Conservation (phyloP, 805 yeast genomes). For the Candida wancherniae region DNA sequence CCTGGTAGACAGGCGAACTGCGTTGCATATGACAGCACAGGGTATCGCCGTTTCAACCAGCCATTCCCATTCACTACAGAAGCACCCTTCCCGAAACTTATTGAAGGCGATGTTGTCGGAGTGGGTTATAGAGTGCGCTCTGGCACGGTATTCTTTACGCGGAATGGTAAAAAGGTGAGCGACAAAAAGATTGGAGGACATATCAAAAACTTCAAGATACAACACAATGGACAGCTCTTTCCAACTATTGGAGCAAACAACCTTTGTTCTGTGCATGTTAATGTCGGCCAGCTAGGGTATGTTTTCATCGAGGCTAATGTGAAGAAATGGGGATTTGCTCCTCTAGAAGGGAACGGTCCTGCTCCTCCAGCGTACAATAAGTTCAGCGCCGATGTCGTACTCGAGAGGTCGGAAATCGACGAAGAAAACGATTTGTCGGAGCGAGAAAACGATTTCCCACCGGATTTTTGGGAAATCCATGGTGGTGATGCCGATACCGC, state of each 20-base stretch:
- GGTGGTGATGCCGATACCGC: slow-evolving; percentile 13
- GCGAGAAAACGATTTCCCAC: slow-evolving; percentile 49
- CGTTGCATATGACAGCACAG: slow-evolving; percentile 82
- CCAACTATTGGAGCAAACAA: slow-evolving; percentile 90
- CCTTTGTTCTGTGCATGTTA: slow-evolving; percentile 78
- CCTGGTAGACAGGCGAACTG: slow-evolving; percentile 91
- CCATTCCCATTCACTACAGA: slow-evolving; percentile 54
- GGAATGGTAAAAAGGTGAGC: slow-evolving; percentile 84
- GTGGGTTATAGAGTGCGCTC: slow-evolving; percentile 79
- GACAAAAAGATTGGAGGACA: slow-evolving; percentile 83
- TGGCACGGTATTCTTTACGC: slow-evolving; percentile 87
- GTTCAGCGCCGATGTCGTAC: slow-evolving; percentile 68
- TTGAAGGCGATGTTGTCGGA: slow-evolving; percentile 89
- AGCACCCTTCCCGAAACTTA: slow-evolving; percentile 51
- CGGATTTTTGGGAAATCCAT: slow-evolving; percentile 47
- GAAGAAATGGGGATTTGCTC: slow-evolving; percentile 95
- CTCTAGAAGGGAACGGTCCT: slow-evolving; percentile 77
- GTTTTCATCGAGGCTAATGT: slow-evolving; percentile 91
- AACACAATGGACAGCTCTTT: slow-evolving; percentile 47
- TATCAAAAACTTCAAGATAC: slow-evolving; percentile 60
- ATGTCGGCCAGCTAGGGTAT: slow-evolving; percentile 84
- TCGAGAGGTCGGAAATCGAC: slow-evolving; percentile 60
- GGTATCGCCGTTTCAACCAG: slow-evolving; percentile 72
- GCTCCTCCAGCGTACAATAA: slow-evolving; percentile 93
- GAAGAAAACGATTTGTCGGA: slow-evolving; percentile 44